phyloP scores from a whole-genome alignment of 805 yeast species.

The Hanseniaspora nectarophila region DNA sequence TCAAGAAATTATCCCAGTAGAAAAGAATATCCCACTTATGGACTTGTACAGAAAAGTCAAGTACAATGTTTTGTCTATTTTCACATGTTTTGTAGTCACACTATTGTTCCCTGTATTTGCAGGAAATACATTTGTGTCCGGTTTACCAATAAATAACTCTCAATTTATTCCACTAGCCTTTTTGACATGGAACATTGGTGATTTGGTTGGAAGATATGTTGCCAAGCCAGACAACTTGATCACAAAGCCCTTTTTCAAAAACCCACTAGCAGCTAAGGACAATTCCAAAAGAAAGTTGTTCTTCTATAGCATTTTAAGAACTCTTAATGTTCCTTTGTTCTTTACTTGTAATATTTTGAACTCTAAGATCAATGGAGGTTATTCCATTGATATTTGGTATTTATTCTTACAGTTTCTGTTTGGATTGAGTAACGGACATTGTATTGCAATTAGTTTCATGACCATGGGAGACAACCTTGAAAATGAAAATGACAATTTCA shows the following conservation, averaged over 20 bases:
- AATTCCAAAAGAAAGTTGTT: conserved; percentile 29
- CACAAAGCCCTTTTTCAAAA: conserved; percentile 20
- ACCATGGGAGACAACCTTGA: conserved; percentile 49
- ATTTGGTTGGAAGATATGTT: conserved; percentile 60
- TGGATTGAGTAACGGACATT: conserved; percentile 82
- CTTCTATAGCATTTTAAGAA: conserved; percentile 43
- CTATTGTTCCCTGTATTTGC: conserved; percentile 86
- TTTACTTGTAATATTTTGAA: conserved; percentile 34
- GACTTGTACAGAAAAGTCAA: conserved; percentile 52
- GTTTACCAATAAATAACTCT: conserved; percentile 23
- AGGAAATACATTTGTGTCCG: conserved; percentile 43
- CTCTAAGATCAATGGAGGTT: conserved; percentile 14
- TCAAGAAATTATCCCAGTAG: neutral
- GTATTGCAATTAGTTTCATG: conserved; percentile 71
- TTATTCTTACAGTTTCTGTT: conserved; percentile 58
- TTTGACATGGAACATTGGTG: conserved; percentile 83
- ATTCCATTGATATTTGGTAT: conserved; percentile 55
- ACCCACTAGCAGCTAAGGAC: conserved; percentile 19
- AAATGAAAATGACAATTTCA: conserved; percentile 42
- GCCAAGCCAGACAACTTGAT: conserved; percentile 33
- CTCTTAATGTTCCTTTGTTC: conserved; percentile 58
- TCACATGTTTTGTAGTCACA: conserved; percentile 61
- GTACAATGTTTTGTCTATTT: conserved; percentile 55
- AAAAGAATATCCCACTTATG: conserved; percentile 38
- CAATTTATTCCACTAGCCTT: conserved; percentile 67